Evolutionary conservation across 441 rosid genomes (phyloP).

Genomic region (Pelargonium myrrhifolium): DNA sequence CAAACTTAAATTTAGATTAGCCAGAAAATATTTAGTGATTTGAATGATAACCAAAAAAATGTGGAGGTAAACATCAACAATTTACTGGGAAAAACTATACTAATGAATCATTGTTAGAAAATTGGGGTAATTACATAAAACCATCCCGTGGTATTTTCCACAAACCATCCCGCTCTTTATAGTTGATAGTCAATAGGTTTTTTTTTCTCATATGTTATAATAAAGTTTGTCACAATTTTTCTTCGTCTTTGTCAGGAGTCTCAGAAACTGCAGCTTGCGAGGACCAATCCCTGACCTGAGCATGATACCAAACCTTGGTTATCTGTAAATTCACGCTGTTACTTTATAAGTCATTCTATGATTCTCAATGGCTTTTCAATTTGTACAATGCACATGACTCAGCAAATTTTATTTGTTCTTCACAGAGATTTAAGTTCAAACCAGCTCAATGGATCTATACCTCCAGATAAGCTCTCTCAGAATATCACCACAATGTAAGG

Average conservation of each 20-base stretch:
- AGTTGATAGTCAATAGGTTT: conserved; percentile 4
- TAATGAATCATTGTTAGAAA: not conserved
- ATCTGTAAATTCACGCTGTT: conserved; percentile 55
- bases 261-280: conserved; percentile 77
- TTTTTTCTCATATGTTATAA: not conserved
- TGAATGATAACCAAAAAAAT: not conserved
- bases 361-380: conserved; percentile 14
- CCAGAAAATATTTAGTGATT: not conserved
- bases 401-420: conserved; percentile 8
- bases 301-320: conserved; percentile 60
- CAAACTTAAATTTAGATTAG: conserved; percentile 1
- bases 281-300: conserved; percentile 89
- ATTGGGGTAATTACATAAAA: not conserved
- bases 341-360: conserved; percentile 10
- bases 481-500: conserved; percentile 83
- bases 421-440: conserved; percentile 82
- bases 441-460: conserved; percentile 69
- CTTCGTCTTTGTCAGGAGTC: conserved; percentile 54
- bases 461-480: conserved; percentile 51
- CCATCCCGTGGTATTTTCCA: no score
- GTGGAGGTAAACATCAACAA: not conserved
- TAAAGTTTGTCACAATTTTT: conserved; percentile 1
- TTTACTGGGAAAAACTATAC: not conserved
- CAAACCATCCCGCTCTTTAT: no score
- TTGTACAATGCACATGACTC: conserved; percentile 9